Percentiles rank a stretch among this genome's conserved stretches.
These are phyloP conservation scores for Fusarium pininemorale DNA, from an alignment of 2,329 filamentous ascomycete species.

Conservation along the genomic window DNA sequence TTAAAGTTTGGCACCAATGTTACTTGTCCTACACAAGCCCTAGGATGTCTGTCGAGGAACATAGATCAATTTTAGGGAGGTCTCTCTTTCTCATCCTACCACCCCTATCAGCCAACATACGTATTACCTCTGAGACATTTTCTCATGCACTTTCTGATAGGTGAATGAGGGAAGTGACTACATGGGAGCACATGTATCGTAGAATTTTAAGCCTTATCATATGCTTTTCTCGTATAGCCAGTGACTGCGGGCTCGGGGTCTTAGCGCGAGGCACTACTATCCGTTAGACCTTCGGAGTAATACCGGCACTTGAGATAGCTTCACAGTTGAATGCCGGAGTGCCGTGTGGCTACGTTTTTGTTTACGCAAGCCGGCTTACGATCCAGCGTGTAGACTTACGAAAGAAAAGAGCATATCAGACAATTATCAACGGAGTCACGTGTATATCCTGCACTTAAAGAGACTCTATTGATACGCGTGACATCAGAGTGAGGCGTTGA, in stretches of 20 bases:
- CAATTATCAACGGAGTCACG: neutral
- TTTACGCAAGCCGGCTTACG: neutral
- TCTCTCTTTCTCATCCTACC: neutral
- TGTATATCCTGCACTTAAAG: too few species aligned
- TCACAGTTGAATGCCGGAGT: neutral
- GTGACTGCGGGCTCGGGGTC: neutral
- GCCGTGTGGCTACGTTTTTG: neutral
- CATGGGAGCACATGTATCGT: too few species aligned
- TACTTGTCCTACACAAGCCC: neutral
- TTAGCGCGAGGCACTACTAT: neutral
- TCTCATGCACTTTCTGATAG: fast-evolving
- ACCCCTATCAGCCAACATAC: neutral
- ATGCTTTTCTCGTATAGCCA: neutral
- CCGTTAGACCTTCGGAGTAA: neutral
- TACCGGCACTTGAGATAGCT: neutral
- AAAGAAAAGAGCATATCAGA: neutral
- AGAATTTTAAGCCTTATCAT: neutral
- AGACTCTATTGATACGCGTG: neutral
- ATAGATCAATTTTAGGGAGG: neutral
- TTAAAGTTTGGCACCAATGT: neutral
- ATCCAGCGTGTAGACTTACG: neutral
- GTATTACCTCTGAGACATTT: neutral
- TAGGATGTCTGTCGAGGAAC: too few species aligned
- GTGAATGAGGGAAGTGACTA: neutral
- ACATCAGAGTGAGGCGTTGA: fast-evolving